These are phyloP conservation scores for Fusarium transvaalense DNA, from an alignment of 2,329 filamentous ascomycete genomes.

Conservation along the genomic window DNA sequence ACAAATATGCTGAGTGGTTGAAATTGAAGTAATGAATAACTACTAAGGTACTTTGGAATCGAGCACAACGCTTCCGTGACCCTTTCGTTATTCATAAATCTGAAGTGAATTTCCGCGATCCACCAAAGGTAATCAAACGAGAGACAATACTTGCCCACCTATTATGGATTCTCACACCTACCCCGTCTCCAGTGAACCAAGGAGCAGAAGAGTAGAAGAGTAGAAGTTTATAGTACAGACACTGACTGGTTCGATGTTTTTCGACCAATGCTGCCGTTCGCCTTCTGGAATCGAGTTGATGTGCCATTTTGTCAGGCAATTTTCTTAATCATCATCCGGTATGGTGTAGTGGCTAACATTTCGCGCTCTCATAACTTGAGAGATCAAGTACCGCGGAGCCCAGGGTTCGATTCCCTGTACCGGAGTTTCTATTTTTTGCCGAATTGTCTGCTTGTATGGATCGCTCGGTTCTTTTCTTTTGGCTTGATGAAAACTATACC, in stretches of 20 bases:
- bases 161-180: too few species aligned
- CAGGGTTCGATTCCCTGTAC: slow-evolving; percentile 48
- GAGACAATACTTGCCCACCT: too few species aligned
- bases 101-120: too few species aligned
- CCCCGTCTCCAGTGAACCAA: too few species aligned
- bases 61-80: too few species aligned
- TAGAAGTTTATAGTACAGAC: too few species aligned
- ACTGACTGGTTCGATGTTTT: too few species aligned
- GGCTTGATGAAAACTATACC: not conserved
- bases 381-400: slow-evolving; percentile 39
- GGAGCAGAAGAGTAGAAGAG: too few species aligned
- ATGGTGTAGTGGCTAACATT: slow-evolving; percentile 52
- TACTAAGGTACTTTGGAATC: too few species aligned
- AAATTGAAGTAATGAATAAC: not conserved
- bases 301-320: not conserved
- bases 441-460: too few species aligned
- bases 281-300: not conserved
- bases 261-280: not conserved
- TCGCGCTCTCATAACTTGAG: slow-evolving; percentile 48
- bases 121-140: too few species aligned
- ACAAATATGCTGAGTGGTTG: not conserved
- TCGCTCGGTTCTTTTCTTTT: not conserved
- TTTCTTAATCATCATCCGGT: slow-evolving; percentile 35
- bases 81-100: too few species aligned
- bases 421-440: slow-evolving; percentile 23